These are phyloP conservation scores for Pestalotiopsis sp. DNA, from an alignment of 2,329 filamentous ascomycete species.

Conservation along the genomic window DNA sequence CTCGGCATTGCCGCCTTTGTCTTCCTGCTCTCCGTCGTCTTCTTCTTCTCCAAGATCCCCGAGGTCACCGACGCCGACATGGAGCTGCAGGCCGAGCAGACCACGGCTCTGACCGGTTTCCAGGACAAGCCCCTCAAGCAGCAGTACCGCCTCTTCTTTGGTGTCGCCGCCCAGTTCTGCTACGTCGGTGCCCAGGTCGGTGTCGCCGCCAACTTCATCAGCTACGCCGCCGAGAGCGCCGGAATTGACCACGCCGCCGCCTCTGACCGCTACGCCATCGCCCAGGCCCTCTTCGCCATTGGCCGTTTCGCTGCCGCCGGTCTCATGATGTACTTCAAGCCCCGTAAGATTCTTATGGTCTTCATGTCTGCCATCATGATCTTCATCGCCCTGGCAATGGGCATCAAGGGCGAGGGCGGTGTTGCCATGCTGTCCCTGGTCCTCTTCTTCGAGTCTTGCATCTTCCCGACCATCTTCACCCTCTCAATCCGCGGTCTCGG, in stretches of 20 bases:
- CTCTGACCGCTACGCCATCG: constrained; percentile 9
- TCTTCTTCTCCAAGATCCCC: constrained; percentile 11
- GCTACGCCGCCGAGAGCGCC: constrained; percentile 5
- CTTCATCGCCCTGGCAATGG: constrained; percentile 10
- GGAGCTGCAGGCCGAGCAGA: constrained; percentile 11
- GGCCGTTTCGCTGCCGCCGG: constrained; percentile 10
- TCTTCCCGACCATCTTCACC: constrained; percentile 14
- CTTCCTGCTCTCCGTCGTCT: constrained; percentile 10
- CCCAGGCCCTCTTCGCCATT: constrained; percentile 9
- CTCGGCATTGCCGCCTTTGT: constrained; percentile 11
- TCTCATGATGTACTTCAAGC: constrained; percentile 12
- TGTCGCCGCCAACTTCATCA: constrained; percentile 13
- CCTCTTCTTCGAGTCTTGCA: constrained; percentile 10
- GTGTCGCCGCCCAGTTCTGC: constrained; percentile 11
- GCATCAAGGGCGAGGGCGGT: constrained; percentile 10
- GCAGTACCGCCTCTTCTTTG: constrained; percentile 12
- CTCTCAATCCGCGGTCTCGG: constrained; percentile 10
- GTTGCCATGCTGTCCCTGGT: constrained; percentile 10
- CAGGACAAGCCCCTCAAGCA: constrained; percentile 6
- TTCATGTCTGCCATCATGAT: constrained; percentile 11
- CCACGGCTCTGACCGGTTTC: constrained; percentile 8
- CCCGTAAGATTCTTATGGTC: constrained; percentile 6
- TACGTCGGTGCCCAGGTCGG: constrained; percentile 12
- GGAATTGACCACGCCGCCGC: constrained; percentile 4
- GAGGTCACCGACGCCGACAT: constrained; percentile 13